Percentiles rank a stretch among this genome's conserved stretches.
Evolutionary conservation across 2,329 filamentous ascomycete species (phyloP).

Genomic region (Microsporum canis): DNA sequence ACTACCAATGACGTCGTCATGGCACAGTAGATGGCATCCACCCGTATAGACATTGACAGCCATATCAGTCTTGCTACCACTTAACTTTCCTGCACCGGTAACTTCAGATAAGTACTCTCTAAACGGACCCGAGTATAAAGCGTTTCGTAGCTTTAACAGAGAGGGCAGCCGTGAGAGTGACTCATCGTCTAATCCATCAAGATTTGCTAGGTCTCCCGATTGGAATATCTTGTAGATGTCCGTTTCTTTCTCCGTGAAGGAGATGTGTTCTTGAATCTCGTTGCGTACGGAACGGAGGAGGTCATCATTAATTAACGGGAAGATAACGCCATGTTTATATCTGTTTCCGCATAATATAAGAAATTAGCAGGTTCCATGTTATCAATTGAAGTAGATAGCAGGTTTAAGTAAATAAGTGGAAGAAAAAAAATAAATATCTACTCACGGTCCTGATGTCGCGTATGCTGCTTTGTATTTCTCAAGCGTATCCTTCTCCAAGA

Average conservation of each 20-base stretch:
- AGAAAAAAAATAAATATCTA: constrained; percentile 6
- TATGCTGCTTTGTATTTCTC: constrained; percentile 36
- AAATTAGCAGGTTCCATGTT: not conserved
- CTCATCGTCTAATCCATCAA: constrained; percentile 81
- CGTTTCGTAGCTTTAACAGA: constrained; percentile 82
- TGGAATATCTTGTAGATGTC: constrained; percentile 99
- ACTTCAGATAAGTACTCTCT: constrained; percentile 78
- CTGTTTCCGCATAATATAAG: constrained; percentile 23
- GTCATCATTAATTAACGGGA: constrained; percentile 62
- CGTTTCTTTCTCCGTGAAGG: constrained; percentile 96
- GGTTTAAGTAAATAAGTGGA: too few species aligned
- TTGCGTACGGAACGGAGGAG: constrained; percentile 76
- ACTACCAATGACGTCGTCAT: constrained; percentile 98
- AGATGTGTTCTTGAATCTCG: constrained; percentile 82
- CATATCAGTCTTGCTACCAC: constrained; percentile 94
- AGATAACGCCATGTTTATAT: constrained; percentile 90
- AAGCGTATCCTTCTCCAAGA: constrained; percentile 32
- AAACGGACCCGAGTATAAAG: constrained; percentile 82
- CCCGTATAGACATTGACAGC: constrained; percentile 98
- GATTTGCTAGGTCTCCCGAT: constrained; percentile 91
- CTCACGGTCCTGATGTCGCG: constrained; percentile 33
- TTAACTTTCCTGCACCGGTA: constrained; percentile 75
- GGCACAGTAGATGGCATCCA: constrained; percentile 87
- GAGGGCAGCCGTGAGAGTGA: constrained; percentile 79
- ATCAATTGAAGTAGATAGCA: not conserved